Conservation (phyloP, 495 filamentous ascomycete genomes). For the Podospora tetraspora region DNA sequence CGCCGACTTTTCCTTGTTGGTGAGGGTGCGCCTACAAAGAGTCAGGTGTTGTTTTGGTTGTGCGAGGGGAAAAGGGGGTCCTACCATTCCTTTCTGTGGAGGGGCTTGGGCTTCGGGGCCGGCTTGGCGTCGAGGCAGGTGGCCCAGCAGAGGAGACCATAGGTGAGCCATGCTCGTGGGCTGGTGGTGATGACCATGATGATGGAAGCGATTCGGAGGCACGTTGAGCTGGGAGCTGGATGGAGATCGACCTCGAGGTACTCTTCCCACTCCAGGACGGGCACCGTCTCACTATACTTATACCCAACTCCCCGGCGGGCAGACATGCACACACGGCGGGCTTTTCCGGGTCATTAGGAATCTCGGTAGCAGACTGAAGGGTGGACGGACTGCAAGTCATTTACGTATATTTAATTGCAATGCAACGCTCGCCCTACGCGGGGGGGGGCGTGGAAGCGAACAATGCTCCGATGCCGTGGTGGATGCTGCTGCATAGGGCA, state of each 20-base stretch:
- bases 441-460: background rate
- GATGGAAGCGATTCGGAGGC: background rate
- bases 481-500: background rate
- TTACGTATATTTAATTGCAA: background rate
- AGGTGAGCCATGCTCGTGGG: background rate
- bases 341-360: background rate
- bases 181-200: background rate
- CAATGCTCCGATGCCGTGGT: background rate
- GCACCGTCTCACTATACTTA: background rate
- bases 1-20: constrained; percentile 10
- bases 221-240: background rate
- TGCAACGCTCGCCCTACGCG: background rate
- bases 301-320: background rate
- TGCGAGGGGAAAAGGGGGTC: background rate
- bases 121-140: background rate
- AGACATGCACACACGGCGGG: background rate
- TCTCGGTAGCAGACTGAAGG: background rate
- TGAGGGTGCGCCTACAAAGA: constrained; percentile 18
- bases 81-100: constrained; percentile 20
- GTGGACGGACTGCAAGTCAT: background rate
- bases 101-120: background rate
- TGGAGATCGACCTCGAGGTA: background rate
- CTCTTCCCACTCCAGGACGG: background rate
- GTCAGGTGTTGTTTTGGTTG: background rate
- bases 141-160: background rate